Evolutionary conservation across 2,329 filamentous ascomycete genomes (phyloP), one percentile per base, ranked within the genome.

Genomic region (Cyphellophora europaea): DNA sequence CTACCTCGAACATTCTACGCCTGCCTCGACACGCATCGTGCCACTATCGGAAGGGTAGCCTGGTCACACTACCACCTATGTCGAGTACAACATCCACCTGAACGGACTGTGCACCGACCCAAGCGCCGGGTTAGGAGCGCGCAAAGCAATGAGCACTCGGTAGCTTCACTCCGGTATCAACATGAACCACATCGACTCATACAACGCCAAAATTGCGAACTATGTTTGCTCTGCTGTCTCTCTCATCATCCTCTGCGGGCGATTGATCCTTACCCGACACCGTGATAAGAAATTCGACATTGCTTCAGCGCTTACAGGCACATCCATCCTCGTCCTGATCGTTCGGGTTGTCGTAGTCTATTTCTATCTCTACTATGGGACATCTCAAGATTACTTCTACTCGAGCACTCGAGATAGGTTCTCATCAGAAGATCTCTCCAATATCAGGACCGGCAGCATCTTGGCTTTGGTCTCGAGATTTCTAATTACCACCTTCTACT

Each of bases 401-500:
- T 35, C 37, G 14, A 43, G 37, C 16, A 19, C 17, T 4, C 16
- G 37, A 18, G 42, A 48, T 8, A 25, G 21, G 25, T 45, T 48
- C 35, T 19, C 42, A 19, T 27, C 38, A 5, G 25, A 44, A 14
- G 38, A 44, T 45, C 46, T 60, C 35, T 42, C 50, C 10, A 32
- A 32, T 11, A 32, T 48, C 34, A 44, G 45, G 27, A 38, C 38
- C 11, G 49, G 49, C 30, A 51, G 47, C 35, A 48, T 48, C 15
- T 34, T 51, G 16, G 40, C 43, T 1, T 36, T 51, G 18, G 42
- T 44, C 16, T 41, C 40, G 15, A 35, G 49, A 27, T 35, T 48
- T 4, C 12, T 47, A 25, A 48, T 48, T 31, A 48, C 47, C 27
- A 46, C 44, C 6, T 42, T 48, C 19, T 49, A 44, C 34, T 53